These are phyloP conservation scores for Yamadazyma takamatsuzukensis DNA, from an alignment of 805 yeast genomes.

Conservation along the genomic window DNA sequence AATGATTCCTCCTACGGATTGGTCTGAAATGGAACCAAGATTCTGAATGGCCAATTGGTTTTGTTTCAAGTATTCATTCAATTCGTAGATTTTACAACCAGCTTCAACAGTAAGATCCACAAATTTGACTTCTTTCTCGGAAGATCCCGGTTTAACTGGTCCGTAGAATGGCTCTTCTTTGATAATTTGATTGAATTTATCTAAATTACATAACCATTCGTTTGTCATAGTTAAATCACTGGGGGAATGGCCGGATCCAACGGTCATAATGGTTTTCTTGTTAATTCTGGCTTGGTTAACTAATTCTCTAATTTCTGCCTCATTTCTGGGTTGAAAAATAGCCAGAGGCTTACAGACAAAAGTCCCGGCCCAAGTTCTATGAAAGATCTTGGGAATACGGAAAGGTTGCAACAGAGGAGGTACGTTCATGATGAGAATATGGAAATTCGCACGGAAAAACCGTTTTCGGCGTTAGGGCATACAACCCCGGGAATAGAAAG, in stretches of 20 bases:
- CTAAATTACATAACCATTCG: constrained; percentile 87
- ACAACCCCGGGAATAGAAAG: no score
- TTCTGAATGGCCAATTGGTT: constrained; percentile 81
- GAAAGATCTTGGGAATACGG: constrained; percentile 42
- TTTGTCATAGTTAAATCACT: constrained; percentile 82
- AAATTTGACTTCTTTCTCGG: constrained; percentile 46
- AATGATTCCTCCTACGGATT: constrained; percentile 91
- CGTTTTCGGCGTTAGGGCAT: no score
- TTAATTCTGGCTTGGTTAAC: constrained; percentile 60
- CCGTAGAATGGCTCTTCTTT: constrained; percentile 44
- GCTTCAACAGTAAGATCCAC: constrained; percentile 95
- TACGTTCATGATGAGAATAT: constrained; percentile 8
- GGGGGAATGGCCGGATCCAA: constrained; percentile 96
- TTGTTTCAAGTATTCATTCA: constrained; percentile 61
- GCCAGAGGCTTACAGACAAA: constrained; percentile 72
- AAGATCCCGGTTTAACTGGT: constrained; percentile 19
- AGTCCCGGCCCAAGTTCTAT: constrained; percentile 89
- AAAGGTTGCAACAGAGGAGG: constrained; percentile 32
- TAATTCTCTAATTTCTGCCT: constrained; percentile 66
- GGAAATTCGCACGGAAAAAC: no score
- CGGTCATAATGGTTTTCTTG: constrained; percentile 69
- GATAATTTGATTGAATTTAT: constrained; percentile 61
- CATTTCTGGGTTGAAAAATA: constrained; percentile 69
- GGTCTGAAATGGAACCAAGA: constrained; percentile 90
- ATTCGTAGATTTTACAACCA: constrained; percentile 73